These are phyloP conservation scores for Fusarium sterilihyphosum DNA, from an alignment of 2,329 filamentous ascomycete species.

Conservation along the genomic window DNA sequence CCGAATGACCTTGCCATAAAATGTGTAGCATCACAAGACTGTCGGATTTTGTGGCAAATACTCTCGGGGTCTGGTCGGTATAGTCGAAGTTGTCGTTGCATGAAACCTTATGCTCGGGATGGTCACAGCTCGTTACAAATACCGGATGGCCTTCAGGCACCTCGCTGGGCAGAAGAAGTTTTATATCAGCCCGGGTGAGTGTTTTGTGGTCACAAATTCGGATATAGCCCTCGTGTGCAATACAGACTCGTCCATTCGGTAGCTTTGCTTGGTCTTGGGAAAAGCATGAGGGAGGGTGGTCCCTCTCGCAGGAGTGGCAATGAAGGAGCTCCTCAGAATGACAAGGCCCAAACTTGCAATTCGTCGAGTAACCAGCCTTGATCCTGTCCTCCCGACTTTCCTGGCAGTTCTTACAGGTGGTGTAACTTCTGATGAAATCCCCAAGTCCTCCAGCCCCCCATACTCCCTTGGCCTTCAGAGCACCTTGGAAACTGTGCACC, in stretches of 20 bases:
- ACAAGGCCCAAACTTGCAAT: neutral
- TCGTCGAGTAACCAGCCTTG: neutral
- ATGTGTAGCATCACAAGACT: neutral
- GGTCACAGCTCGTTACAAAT: neutral
- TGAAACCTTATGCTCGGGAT: neutral
- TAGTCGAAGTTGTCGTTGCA: neutral
- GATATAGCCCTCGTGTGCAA: neutral
- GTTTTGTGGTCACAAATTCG: neutral
- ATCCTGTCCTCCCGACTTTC: neutral
- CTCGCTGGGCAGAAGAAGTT: neutral
- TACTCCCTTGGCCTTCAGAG: too few relatives aligned
- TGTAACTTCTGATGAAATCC: neutral
- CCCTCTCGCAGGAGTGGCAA: neutral
- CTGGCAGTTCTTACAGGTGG: neutral
- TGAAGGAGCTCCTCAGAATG: neutral
- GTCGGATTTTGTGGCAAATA: neutral
- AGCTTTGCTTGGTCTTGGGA: neutral
- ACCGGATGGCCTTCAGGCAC: neutral
- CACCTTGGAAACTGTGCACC: rapidly evolving
- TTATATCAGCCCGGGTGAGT: neutral
- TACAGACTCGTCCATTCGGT: neutral
- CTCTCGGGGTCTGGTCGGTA: neutral
- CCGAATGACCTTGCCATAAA: neutral
- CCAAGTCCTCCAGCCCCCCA: neutral
- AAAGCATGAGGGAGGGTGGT: neutral